A percentile compares a stretch with the other conserved stretches of the same genome.
Conservation (phyloP, 2,329 filamentous ascomycete genomes). For the Verticillium longisporum region DNA sequence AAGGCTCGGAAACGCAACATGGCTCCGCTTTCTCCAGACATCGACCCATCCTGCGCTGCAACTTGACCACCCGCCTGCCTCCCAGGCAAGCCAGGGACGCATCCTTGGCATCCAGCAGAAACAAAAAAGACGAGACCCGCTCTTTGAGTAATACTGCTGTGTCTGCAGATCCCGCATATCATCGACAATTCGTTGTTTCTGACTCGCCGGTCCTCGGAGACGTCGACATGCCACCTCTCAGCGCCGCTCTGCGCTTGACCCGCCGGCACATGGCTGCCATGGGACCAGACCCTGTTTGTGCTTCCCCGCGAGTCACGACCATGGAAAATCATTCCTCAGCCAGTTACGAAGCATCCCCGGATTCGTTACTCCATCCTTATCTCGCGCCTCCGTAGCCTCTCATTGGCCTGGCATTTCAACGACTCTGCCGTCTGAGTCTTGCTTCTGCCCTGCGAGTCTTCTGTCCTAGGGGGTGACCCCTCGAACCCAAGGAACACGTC, state of each 20-base stretch:
- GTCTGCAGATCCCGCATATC: background rate
- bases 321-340: background rate
- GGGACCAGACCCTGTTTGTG: background rate
- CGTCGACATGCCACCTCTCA: background rate
- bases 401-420: background rate
- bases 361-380: background rate
- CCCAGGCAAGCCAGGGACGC: no score
- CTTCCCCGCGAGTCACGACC: background rate
- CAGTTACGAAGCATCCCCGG: background rate
- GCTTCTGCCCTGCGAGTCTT: background rate
- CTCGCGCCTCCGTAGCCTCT: background rate
- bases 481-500: background rate
- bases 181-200: background rate
- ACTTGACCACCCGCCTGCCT: background rate
- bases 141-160: slow-evolving; percentile 1
- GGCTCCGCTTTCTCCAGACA: background rate
- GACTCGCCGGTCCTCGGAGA: background rate
- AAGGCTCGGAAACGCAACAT: background rate
- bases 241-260: background rate
- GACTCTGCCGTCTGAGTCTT: background rate
- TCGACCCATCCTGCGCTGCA: background rate
- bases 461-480: no score
- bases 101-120: no score
- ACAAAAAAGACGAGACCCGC: background rate
- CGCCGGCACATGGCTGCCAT: background rate